A percentile compares a stretch with the other conserved stretches of the same genome.
phyloP scores from a whole-genome alignment of 805 yeast species.

The Lipomyces sp. region DNA sequence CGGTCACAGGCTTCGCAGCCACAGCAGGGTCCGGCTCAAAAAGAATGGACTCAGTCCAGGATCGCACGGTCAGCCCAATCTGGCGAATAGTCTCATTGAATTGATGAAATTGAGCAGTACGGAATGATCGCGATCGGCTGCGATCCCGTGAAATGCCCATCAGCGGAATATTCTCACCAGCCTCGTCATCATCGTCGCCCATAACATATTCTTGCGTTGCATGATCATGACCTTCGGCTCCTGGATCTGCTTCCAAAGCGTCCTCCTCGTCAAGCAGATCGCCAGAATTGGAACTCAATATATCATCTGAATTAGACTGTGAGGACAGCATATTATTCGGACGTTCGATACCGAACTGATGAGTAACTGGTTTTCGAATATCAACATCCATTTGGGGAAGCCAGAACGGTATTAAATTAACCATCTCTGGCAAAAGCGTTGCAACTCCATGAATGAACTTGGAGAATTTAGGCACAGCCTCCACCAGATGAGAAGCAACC shows the following conservation, averaged over 20 bases:
- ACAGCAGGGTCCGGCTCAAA: conserved; percentile 14
- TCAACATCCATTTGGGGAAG: conserved; percentile 95
- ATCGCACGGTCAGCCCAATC: conserved; percentile 11
- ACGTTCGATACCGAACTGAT: conserved; percentile 62
- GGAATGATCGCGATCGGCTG: conserved; percentile 10
- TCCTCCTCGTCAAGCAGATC: conserved; percentile 37
- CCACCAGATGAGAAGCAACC: conserved; percentile 88
- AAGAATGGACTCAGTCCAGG: conserved; percentile 18
- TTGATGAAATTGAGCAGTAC: conserved; percentile 9
- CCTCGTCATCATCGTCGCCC: conserved; percentile 31
- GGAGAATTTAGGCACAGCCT: conserved; percentile 96
- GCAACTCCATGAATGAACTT: conserved; percentile 97
- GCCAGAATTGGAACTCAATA: conserved; percentile 36
- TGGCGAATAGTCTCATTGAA: conserved; percentile 18
- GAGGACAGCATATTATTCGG: conserved; percentile 34
- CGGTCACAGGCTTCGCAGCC: conserved; percentile 1
- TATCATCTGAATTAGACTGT: conserved; percentile 32
- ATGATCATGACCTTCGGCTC: conserved; percentile 1
- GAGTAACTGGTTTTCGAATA: conserved; percentile 80
- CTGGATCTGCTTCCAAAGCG: conserved; percentile 36
- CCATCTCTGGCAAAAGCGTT: conserved; percentile 77
- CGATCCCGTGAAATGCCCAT: conserved; percentile 20
- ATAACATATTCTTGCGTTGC: too few species aligned
- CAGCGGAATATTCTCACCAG: conserved; percentile 31
- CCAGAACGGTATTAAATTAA: conserved; percentile 92